These are phyloP conservation scores for Gossypium ekmanianum DNA, from an alignment of 345 rosid species.

Conservation along the genomic window DNA sequence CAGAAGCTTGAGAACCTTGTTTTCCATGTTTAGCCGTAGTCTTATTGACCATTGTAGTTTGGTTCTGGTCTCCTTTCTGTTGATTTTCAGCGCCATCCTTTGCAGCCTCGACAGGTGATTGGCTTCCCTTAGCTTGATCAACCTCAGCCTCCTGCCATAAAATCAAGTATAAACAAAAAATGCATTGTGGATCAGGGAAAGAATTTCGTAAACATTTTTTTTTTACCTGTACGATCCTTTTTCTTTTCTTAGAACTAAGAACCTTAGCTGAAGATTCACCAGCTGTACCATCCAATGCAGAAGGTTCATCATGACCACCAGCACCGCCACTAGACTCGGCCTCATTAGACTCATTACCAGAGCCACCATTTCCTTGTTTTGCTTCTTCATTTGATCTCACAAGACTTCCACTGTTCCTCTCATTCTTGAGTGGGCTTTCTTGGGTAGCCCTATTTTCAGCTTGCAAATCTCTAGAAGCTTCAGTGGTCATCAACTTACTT, in stretches of 20 bases:
- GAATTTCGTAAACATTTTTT: constrained; percentile 12
- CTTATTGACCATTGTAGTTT: constrained; percentile 45
- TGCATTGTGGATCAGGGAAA: background rate
- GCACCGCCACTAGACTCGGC: constrained; percentile 67
- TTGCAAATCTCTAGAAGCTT: constrained; percentile 45
- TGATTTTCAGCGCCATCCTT: constrained; percentile 51
- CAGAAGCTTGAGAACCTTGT: constrained; percentile 66
- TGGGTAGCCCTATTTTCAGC: constrained; percentile 36
- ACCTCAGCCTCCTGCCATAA: constrained; percentile 44
- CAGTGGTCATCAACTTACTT: constrained; percentile 42
- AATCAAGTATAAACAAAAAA: background rate
- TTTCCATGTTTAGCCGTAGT: constrained; percentile 60
- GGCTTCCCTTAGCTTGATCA: constrained; percentile 46
- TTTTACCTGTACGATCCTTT: constrained; percentile 61
- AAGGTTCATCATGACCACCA: constrained; percentile 46
- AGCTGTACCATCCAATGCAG: constrained; percentile 41
- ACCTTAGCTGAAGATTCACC: constrained; percentile 51
- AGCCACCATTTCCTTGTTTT: constrained; percentile 56
- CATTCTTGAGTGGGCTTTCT: constrained; percentile 43
- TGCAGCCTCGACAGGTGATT: constrained; percentile 44
- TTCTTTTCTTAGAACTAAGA: constrained; percentile 65
- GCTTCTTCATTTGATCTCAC: constrained; percentile 49
- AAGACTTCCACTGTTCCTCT: constrained; percentile 38
- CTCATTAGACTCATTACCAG: constrained; percentile 78
- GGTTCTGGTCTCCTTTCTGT: constrained; percentile 50